Base-by-base conservation (phyloP, 495 filamentous ascomycete species). In the Hypoxylon fuscum region DNA sequence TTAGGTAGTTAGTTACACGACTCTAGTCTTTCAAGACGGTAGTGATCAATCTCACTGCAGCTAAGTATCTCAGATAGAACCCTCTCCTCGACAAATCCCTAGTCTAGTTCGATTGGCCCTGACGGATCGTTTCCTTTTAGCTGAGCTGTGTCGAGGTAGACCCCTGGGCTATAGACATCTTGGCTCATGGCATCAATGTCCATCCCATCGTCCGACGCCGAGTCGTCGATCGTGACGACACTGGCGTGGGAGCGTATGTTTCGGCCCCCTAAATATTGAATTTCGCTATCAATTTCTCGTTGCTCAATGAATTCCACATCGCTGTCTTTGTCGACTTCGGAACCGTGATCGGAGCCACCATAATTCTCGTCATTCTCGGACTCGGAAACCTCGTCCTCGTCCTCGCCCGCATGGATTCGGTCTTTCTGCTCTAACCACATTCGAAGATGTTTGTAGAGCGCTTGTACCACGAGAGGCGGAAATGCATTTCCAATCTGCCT, bases 401-500 rank as follows among this genome's bases (percentile, higher is more conserved):
- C 53, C 18, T 52, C 53, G 1, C 44, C 14, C 0, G 63, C 44
- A 47, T 55, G 25, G 22, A 73, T 56, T 5, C 45, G 76, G 65
- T 95, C 91, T 0, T 80, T 80, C 25, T 77, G 69, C 44, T 85
- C 78, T 20, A 95, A 63, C 37, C 83, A 82, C 23, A 71, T 76
- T 18, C 76, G 75, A 1, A 93, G 75, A 51, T 87, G 82, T 21
- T 73, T 59, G 62, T 87, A 89, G 0, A 96, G 53, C 0, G 79
- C 77, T 35, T 81, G 74, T 0, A 87, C 88, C 0, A 92, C 73
- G 5, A 72, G 58, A 0, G 93, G 87, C 0, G 92, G 90, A 5
- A 96, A 91, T 0, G 92, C 91, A 70, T 98, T 97, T 0, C 94
- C 94, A 59, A 97, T 90, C 68, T 95, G 91, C 62, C 80, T 88